These are phyloP conservation scores for Trypethelium eluteriae DNA, from an alignment of 495 filamentous ascomycete genomes.

Conservation along the genomic window DNA sequence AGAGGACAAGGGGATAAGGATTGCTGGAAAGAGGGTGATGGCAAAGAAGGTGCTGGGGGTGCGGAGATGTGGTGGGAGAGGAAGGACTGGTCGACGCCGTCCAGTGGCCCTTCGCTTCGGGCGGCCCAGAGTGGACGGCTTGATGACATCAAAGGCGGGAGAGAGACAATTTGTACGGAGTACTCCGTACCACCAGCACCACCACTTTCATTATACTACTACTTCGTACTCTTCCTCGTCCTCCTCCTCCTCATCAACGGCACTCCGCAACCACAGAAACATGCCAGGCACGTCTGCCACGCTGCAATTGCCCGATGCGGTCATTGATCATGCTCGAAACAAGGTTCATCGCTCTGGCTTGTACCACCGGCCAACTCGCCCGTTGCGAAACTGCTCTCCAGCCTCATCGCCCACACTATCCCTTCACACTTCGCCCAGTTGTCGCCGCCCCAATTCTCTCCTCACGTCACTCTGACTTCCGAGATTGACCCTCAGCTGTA, in stretches of 20 bases:
- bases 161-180: no score
- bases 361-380: conserved; percentile 27
- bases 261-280: not conserved
- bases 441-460: conserved; percentile 27
- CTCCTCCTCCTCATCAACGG: not conserved
- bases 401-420: conserved; percentile 16
- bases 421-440: conserved; percentile 20
- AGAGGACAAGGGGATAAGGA: not conserved
- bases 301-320: not conserved
- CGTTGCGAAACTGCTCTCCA: conserved; percentile 23
- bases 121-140: not conserved
- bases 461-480: conserved; percentile 34
- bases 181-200: not conserved
- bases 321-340: conserved; percentile 1
- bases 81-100: not conserved
- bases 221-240: no score
- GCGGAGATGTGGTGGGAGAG: not conserved
- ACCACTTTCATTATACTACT: not conserved
- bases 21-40: conserved; percentile 8
- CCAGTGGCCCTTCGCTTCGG: not conserved
- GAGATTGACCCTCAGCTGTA: conserved; percentile 20
- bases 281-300: conserved; percentile 1
- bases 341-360: conserved; percentile 35
- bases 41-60: conserved; percentile 8
- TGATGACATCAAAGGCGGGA: not conserved